Base-by-base conservation (phyloP, 371 early-diverging fungal genomes). In the Mortierella sp. region DNA sequence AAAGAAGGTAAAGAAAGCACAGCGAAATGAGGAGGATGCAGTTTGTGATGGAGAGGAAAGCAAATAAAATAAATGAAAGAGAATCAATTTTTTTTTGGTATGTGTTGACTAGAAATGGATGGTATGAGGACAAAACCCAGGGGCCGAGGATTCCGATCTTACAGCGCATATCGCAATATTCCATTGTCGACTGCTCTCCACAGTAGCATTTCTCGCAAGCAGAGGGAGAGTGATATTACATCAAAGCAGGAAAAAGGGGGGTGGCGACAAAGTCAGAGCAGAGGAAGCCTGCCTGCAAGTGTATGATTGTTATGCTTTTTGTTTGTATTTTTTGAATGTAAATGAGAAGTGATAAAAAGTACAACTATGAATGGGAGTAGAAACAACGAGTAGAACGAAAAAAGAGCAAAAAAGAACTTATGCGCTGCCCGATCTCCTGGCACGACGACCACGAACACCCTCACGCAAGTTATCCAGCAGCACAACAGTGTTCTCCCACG, bases 401-500 rank as follows among this genome's bases (percentile, higher is more conserved):
- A n/a, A 58, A 44, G 24, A 11, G 27, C 35, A n/a, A 3, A 48
- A 24, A 38, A 24, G 27, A 24, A 41, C 70, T 79, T 79, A 83
- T 43, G 83, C 79, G 46, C 74, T 78, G 48, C 79, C 79, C 6
- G 86, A 38, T 73, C 84, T 79, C 76, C 88, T 77, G 54, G 75
- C 76, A 44, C 90, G 83, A 32, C 90, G 83, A 58, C 83, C 80
- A 55, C 90, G 91, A 72, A 96, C 93, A 75, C 95, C 94, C 72
- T 93, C 90, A 35, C 95, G 93, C 68, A 97, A 89, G 63, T 90
- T 89, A 27, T 92, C 90, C 56, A 97, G 89, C 88, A 96, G 91
- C 0, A 90, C 89, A 44, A 93, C 90, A 1, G 96, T 97, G 75
- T 92, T 90, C 58, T 94, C 95, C 93, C 95, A 97, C 77, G 93